A percentile compares a stretch with the other conserved stretches of the same genome.
phyloP scores from a whole-genome alignment of 2,329 filamentous ascomycete genomes.

The Leptosphaerulina australis region DNA sequence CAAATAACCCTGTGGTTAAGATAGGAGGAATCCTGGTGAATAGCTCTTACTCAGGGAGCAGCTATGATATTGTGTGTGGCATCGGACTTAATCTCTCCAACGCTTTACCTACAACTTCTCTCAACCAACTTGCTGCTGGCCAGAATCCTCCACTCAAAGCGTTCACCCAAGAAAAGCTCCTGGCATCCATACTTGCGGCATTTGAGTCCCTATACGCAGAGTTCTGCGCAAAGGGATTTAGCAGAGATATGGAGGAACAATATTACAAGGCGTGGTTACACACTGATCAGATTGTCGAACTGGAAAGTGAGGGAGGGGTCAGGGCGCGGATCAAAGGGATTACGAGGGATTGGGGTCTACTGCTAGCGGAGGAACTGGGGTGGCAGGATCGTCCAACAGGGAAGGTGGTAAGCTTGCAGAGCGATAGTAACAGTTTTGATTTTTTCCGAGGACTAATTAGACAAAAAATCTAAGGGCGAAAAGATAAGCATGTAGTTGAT shows the following conservation, averaged over 20 bases:
- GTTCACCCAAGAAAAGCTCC: constrained; percentile 77
- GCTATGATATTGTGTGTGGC: constrained; percentile 85
- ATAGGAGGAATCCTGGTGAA: constrained; percentile 94
- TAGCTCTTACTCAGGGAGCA: constrained; percentile 75
- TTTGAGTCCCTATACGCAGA: constrained; percentile 78
- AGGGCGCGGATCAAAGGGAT: constrained; percentile 83
- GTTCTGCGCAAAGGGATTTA: constrained; percentile 80
- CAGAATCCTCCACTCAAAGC: constrained; percentile 52
- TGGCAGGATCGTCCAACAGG: constrained; percentile 76
- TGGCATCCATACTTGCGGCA: constrained; percentile 77
- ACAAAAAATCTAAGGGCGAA: constrained; percentile 66
- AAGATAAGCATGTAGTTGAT: neutral
- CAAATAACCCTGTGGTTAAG: constrained; percentile 71
- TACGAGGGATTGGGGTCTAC: constrained; percentile 86
- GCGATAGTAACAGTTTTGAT: constrained; percentile 98
- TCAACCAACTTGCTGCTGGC: constrained; percentile 70
- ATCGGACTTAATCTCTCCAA: constrained; percentile 85
- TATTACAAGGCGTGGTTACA: constrained; percentile 80
- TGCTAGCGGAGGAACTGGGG: constrained; percentile 82
- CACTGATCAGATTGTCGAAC: constrained; percentile 65
- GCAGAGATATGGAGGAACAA: constrained; percentile 69
- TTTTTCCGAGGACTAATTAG: constrained; percentile 89
- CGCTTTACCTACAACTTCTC: constrained; percentile 80
- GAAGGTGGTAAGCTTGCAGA: constrained; percentile 82
- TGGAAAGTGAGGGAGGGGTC: constrained; percentile 79